A percentile compares a stretch with the other conserved stretches of the same genome.
These are phyloP conservation scores for Mycena rebaudengoi DNA, from an alignment of 768 basidiomycete species.

Conservation along the genomic window DNA sequence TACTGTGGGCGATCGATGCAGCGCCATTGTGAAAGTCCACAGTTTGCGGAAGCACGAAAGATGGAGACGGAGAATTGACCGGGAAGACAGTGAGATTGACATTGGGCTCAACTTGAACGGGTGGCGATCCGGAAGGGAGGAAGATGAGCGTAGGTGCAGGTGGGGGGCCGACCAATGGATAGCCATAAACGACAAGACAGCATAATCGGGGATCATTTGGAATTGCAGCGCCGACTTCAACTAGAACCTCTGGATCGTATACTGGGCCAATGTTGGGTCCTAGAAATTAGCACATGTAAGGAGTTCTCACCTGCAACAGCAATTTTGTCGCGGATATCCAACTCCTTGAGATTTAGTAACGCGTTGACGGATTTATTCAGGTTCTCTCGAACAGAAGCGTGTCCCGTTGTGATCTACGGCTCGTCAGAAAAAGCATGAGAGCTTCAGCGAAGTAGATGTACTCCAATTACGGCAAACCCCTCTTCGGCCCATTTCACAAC, in stretches of 20 bases:
- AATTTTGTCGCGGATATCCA: constrained; percentile 54
- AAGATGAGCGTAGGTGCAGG: constrained; percentile 49
- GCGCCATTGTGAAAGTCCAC: constrained; percentile 49
- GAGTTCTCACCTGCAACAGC: constrained; percentile 48
- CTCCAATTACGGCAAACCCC: constrained; percentile 56
- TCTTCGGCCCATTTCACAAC: constrained; percentile 64
- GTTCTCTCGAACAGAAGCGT: constrained; percentile 32
- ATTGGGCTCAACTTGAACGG: constrained; percentile 29
- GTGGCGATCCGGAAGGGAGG: constrained; percentile 36
- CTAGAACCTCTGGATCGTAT: constrained; percentile 43
- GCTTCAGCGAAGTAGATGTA: constrained; percentile 16
- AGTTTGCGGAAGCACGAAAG: constrained; percentile 54
- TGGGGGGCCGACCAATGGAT: constrained; percentile 29
- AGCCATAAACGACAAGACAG: constrained; percentile 49
- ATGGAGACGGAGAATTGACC: constrained; percentile 43
- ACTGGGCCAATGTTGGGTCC: constrained; percentile 23
- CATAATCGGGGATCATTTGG: constrained; percentile 41
- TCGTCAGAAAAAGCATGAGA: background rate
- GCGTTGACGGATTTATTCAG: constrained; percentile 45
- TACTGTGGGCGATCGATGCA: constrained; percentile 55
- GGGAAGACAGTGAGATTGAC: constrained; percentile 38
- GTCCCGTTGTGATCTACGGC: constrained; percentile 19
- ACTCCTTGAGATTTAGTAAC: constrained; percentile 43
- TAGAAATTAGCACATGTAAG: background rate
- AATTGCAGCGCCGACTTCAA: constrained; percentile 37